phyloP scores from a whole-genome alignment of 2,329 filamentous ascomycete genomes.

The Thelonectria blattea region DNA sequence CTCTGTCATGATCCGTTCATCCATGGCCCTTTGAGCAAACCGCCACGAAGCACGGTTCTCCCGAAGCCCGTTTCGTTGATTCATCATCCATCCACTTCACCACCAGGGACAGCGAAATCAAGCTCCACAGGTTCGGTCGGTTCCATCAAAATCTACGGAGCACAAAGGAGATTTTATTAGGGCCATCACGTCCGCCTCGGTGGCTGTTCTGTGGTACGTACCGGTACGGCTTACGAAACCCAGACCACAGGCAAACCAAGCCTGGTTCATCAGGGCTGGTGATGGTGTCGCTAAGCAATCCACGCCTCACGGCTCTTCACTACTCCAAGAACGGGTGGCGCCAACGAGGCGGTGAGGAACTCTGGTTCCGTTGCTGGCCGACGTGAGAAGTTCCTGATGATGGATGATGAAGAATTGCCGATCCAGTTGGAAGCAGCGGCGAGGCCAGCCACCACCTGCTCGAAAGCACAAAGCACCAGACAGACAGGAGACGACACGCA shows the following conservation, averaged over 20 bases:
- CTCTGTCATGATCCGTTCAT: slow-evolving; percentile 6
- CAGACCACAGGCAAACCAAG: neutral
- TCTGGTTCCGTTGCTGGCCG: slow-evolving; percentile 1
- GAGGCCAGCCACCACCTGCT: slow-evolving; percentile 4
- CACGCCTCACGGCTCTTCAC: neutral
- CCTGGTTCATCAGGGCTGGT: slow-evolving; percentile 2
- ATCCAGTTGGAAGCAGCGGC: neutral
- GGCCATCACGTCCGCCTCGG: neutral
- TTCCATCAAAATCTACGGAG: slow-evolving; percentile 13
- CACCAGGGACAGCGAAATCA: neutral
- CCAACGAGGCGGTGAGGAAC: slow-evolving; percentile 17
- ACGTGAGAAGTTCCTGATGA: neutral
- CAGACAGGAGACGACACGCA: neutral
- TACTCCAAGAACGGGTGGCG: slow-evolving; percentile 1
- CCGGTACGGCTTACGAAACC: neutral
- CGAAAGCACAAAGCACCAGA: slow-evolving; percentile 9
- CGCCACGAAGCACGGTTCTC: slow-evolving; percentile 11
- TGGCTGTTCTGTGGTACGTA: too few species aligned
- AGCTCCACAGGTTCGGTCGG: slow-evolving; percentile 13
- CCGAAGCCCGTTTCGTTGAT: slow-evolving; percentile 5
- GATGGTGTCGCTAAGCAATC: slow-evolving; percentile 2
- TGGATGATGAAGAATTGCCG: neutral
- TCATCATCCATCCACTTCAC: slow-evolving; percentile 10
- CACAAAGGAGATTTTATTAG: neutral
- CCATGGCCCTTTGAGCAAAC: neutral